These are phyloP conservation scores for Solanum habrochaites DNA, from an alignment of 257 asterid species.

Conservation along the genomic window DNA sequence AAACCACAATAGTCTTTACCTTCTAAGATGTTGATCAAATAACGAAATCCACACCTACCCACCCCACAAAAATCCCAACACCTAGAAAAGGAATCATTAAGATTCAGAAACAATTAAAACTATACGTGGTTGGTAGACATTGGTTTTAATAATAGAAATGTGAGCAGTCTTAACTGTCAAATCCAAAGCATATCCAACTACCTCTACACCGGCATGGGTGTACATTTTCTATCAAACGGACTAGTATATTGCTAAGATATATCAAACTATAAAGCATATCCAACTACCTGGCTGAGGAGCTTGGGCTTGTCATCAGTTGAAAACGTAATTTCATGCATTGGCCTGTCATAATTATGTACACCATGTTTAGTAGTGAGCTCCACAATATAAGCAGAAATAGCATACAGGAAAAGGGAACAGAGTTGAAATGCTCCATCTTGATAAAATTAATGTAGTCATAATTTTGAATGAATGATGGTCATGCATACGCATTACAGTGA, in stretches of 20 bases:
- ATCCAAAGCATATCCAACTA: too few relatives aligned
- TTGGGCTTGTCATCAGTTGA: slow-evolving; percentile 92
- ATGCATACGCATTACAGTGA: not conserved
- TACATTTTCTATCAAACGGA: not conserved
- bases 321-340: slow-evolving; percentile 97
- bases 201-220: not conserved
- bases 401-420: not conserved
- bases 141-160: not conserved
- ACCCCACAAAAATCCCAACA: not conserved
- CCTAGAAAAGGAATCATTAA: not conserved
- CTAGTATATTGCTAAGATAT: not conserved
- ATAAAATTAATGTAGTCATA: not conserved
- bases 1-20: not conserved
- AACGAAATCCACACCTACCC: not conserved
- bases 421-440: not conserved
- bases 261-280: not conserved
- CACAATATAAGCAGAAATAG: not conserved
- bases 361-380: not conserved
- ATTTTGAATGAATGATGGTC: not conserved
- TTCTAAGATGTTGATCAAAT: not conserved
- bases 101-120: not conserved
- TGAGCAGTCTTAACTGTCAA: not conserved
- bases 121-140: not conserved
- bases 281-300: slow-evolving; percentile 86
- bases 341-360: slow-evolving; percentile 38